Evolutionary conservation across 768 basidiomycete species (phyloP), one percentile per base, ranked within the genome.

Genomic region (Pleurotus ostreatus): DNA sequence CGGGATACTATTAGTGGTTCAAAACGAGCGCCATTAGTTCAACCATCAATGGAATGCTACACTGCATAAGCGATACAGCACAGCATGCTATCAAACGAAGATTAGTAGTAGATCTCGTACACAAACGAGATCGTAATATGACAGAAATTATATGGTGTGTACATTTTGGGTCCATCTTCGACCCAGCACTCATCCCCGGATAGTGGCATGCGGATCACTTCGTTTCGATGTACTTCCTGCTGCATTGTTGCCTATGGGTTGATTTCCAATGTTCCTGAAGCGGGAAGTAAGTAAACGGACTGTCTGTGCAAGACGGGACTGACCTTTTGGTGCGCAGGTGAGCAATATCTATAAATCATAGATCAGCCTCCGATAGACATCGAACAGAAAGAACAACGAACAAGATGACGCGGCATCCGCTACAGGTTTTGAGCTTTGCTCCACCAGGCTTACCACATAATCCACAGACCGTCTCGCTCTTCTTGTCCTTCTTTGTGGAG

Each of bases 401-500:
- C 62, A 64, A 55, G 40, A 68, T 62, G 44, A 60, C 57, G n/a
- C 63, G 61, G 49, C 67, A 69, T 1, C 65, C 67, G 39, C 61
- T 53, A 34, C 69, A 70, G 13, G 60, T 56, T 54, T 67, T 70
- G 16, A 70, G 56, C 18, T 58, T 58, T 6, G 55, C 58, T 15
- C 61, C 65, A 13, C 56, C 66, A 51, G 69, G 68, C 55, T 67
- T 70, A 44, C 68, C 68, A 49, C 68, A 70, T n/a, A 57, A 49
- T 5, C 62, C 63, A 44, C 67, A 70, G 41, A 66, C 61, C 38
- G 64, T 59, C 54, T 65, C 65, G 40, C 56, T 58, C 43, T 57
- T 54, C 45, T 59, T 60, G 47, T 70, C 69, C 46, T 61, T 65
- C 40, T 39, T 56, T n/a, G 20, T 64, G 11, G 67, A 62, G 15